phyloP scores from a whole-genome alignment of 2,329 filamentous ascomycete species.

The Aspergillus bombycis region DNA sequence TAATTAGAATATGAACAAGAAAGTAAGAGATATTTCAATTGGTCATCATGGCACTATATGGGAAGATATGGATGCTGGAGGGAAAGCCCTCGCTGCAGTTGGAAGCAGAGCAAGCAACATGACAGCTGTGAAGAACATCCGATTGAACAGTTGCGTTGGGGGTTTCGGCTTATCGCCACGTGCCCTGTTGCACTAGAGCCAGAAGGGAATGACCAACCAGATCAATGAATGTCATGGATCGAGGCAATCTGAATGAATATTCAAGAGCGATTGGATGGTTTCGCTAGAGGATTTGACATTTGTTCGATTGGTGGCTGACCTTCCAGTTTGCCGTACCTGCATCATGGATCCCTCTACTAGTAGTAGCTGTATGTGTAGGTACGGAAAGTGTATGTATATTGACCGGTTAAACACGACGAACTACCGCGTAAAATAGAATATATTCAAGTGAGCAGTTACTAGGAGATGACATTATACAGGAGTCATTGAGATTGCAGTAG shows the following conservation, averaged over 20 bases:
- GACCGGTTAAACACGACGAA: too few species aligned
- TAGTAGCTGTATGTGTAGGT: too few species aligned
- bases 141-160: neutral
- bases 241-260: too few species aligned
- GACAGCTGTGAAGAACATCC: constrained; percentile 19
- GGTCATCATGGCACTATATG: neutral
- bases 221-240: too few species aligned
- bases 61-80: neutral
- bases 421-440: too few species aligned
- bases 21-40: neutral
- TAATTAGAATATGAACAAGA: neutral
- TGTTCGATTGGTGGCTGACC: too few species aligned
- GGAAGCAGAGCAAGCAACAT: constrained; percentile 12
- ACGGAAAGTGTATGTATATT: too few species aligned
- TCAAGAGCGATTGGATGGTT: too few species aligned
- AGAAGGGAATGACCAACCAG: neutral
- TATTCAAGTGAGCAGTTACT: too few species aligned
- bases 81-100: neutral
- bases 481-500: neutral
- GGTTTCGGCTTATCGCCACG: constrained; percentile 23
- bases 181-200: constrained; percentile 4
- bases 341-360: too few species aligned
- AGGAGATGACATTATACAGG: neutral
- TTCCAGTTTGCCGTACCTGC: too few species aligned
- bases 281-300: too few species aligned